A percentile compares a stretch with the other conserved stretches of the same genome.
These are phyloP conservation scores for Sporopachydermia quercuum DNA, from an alignment of 805 yeast genomes.

Conservation along the genomic window DNA sequence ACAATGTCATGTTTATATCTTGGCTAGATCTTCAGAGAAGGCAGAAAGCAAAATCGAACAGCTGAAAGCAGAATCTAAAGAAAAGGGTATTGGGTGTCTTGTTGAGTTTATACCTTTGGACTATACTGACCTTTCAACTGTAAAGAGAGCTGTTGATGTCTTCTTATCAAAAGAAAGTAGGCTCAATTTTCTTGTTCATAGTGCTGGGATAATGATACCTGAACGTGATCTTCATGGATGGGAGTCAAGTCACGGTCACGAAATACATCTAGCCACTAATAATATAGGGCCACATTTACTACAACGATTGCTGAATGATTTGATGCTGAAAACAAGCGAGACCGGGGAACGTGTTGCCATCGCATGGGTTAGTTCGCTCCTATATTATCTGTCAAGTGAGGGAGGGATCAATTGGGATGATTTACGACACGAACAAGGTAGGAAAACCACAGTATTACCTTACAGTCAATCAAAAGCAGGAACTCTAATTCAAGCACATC, in stretches of 20 bases:
- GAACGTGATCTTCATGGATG: not conserved
- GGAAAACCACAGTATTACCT: constrained; percentile 5
- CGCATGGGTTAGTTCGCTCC: constrained; percentile 30
- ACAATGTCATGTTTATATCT: constrained; percentile 22
- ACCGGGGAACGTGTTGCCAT: constrained; percentile 21
- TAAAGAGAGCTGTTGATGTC: constrained; percentile 22
- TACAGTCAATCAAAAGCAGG: constrained; percentile 33
- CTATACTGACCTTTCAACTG: constrained; percentile 26
- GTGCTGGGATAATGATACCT: constrained; percentile 28
- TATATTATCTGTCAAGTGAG: constrained; percentile 15
- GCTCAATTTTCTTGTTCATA: constrained; percentile 25
- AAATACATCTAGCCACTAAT: constrained; percentile 31
- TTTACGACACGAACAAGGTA: constrained; percentile 14
- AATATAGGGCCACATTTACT: constrained; percentile 31
- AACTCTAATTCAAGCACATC: constrained; percentile 20
- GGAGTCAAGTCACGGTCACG: constrained; percentile 15
- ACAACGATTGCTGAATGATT: constrained; percentile 23
- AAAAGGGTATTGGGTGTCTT: not conserved
- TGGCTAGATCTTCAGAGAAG: constrained; percentile 22
- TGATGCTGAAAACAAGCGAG: constrained; percentile 21
- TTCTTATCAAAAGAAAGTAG: constrained; percentile 14
- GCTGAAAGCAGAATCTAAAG: constrained; percentile 13
- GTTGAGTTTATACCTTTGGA: constrained; percentile 16
- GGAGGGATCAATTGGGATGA: constrained; percentile 23
- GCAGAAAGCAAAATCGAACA: constrained; percentile 17